Base-by-base conservation (phyloP, 331 rosid species). In the Malus hybrid region DNA sequence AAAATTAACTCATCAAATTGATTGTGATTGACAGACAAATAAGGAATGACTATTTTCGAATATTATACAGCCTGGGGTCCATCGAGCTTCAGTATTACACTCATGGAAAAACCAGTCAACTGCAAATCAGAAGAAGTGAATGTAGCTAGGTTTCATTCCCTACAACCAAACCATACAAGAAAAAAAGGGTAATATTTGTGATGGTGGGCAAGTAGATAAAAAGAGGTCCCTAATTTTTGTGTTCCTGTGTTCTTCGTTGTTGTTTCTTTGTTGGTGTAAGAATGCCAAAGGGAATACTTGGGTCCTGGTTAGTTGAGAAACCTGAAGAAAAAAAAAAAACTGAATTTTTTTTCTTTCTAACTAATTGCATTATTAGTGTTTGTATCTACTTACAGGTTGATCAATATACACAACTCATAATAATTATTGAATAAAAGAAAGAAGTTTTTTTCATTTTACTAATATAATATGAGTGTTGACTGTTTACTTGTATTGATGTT, bases 31-130 rank as follows among this genome's bases (percentile, higher is more conserved):
- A 18, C 8, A 16, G 20, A 52, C 18, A 16, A 52, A 16, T 15
- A 52, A 16, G 10, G n/a, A 50, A 52, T 6, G 2, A 52, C 57
- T 6, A 3, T 63, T 31, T n/a, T 54, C 31, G 28, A 48, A 42
- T 31, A 24, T 80, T 79, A 50, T 70, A 82, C 68, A 81, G 54
- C 39, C 65, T 29, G 66, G 77, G 57, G 11, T 68, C 62, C 34
- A 31, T 61, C 70, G 7, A 22, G 74, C 73, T 75, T 77, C 71
- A 82, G 33, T 81, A 79, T 60, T 81, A 24, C 64, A 66, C 62
- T 90, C 96, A 90, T 85, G 89, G 69, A 73, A 92, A 83, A 52
- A 87, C 13, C 69, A 87, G 85, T 85, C 84, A 88, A 85, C 97
- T 77, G 85, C 83, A 83, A 91, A 88, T 91, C 73, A 75, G 33